Base-by-base conservation (phyloP, 2,329 filamentous ascomycete species). In the Pseudohalonectria lignicola region DNA sequence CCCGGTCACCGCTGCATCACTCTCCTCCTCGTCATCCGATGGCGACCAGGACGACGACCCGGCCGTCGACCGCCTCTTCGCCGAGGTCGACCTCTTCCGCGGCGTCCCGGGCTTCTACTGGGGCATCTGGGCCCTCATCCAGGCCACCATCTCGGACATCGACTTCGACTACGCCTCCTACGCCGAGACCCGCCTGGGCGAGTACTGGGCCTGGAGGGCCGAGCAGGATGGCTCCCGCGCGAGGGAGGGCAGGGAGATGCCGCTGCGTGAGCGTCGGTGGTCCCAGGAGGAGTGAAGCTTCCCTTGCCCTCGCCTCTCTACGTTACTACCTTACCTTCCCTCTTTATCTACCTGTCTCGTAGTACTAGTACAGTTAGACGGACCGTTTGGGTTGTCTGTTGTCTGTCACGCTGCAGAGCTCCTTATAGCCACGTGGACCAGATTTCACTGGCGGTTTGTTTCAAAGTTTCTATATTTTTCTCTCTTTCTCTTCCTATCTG, bases 111-210 rank as follows among this genome's bases (percentile, higher is more conserved):
- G 92, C 7, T 86, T 98, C 54, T 78, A 73, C 57, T 86, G 82
- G 88, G 92, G 92, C 18, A 86, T 95, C 41, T 98, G 92, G 92
- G 83, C 87, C 7, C 66, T 93, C 45, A 96, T 98, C 47, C 92
- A 98, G 65, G 84, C 88, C 3, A 84, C 77, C 39, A 96, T 98
- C 47, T 94, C 86, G 10, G 76, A 90, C 46, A 98, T 98, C 51
- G 85, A 95, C 55, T 98, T 98, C 54, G 88, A 98, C 61, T 98
- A 98, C 56, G 85, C 86, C 31, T 76, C 74, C 8, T 98, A 96
- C 56, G 90, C 92, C 10, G 86, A 95, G 58, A 62, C 82, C 13
- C 72, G 92, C 39, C 66, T 98, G 5, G 80, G 83, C 36, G 92
- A 96, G 63, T 96, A 95, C 62, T 94, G 82, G 74, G 86, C 82